A percentile compares a stretch with the other conserved stretches of the same genome.
These are phyloP conservation scores for Lachnellula willkommii DNA, from an alignment of 2,329 filamentous ascomycete genomes.

Conservation along the genomic window DNA sequence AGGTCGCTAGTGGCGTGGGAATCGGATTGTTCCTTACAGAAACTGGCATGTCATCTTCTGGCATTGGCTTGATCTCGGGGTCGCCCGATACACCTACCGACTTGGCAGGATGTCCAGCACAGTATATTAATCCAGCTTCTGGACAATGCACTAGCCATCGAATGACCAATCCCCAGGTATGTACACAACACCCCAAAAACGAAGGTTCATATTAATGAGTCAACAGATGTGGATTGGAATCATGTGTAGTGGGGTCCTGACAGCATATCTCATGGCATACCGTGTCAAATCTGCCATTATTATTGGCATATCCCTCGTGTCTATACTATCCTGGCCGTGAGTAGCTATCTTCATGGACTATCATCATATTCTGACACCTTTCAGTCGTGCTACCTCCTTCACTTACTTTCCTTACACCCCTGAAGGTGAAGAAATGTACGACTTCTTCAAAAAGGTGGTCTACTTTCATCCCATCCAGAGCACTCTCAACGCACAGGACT, in stretches of 20 bases:
- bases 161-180: conserved; percentile 70
- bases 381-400: conserved; percentile 58
- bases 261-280: conserved; percentile 74
- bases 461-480: conserved; percentile 65
- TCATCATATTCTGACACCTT: conserved; percentile 1
- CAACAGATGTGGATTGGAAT: conserved; percentile 76
- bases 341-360: conserved; percentile 26
- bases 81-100: conserved; percentile 64
- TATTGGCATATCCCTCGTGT: conserved; percentile 66
- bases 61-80: conserved; percentile 77
- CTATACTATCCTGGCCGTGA: conserved; percentile 69
- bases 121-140: conserved; percentile 43
- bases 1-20: conserved; percentile 60
- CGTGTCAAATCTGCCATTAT: conserved; percentile 71
- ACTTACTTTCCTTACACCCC: conserved; percentile 66
- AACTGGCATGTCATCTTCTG: conserved; percentile 68
- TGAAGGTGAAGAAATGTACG: conserved; percentile 59
- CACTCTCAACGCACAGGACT: conserved; percentile 60
- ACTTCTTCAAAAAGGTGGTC: conserved; percentile 69
- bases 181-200: conserved; percentile 9
- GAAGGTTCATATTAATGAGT: neutral
- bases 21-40: conserved; percentile 61
- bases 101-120: conserved; percentile 65
- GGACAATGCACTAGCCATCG: conserved; percentile 54
- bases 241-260: conserved; percentile 72